Evolutionary conservation across 1,284 basidiomycete species (phyloP).

Genomic region (Ceratobasidium sp.): DNA sequence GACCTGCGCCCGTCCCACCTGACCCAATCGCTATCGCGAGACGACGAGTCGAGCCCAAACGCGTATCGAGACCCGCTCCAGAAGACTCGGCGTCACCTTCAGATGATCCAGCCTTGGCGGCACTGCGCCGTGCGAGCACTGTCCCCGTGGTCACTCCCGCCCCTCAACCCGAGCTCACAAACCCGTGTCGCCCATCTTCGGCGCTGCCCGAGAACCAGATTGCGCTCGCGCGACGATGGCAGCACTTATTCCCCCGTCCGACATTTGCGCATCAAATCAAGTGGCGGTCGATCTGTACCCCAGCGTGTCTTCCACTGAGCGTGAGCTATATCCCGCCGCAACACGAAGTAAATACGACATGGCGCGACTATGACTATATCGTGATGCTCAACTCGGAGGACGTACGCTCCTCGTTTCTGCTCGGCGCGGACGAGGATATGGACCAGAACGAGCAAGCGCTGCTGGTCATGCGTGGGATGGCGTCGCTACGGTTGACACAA

Average conservation of each 20-base stretch:
- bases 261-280: constrained; percentile 90
- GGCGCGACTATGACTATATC: constrained; percentile 83
- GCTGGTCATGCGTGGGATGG: constrained; percentile 93
- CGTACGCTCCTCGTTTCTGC: constrained; percentile 78
- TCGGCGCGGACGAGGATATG: constrained; percentile 56
- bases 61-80: constrained; percentile 16
- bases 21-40: constrained; percentile 68
- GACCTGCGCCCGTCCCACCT: constrained; percentile 52
- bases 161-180: constrained; percentile 52
- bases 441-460: constrained; percentile 78
- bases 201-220: constrained; percentile 69
- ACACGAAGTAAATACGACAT: constrained; percentile 79
- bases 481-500: constrained; percentile 89
- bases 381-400: constrained; percentile 81
- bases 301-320: constrained; percentile 90
- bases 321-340: constrained; percentile 88
- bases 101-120: constrained; percentile 34
- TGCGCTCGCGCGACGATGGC: constrained; percentile 85
- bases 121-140: constrained; percentile 23
- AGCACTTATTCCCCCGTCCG: constrained; percentile 84
- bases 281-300: constrained; percentile 88
- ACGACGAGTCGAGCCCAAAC: constrained; percentile 35
- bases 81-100: constrained; percentile 36
- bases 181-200: constrained; percentile 71
- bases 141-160: constrained; percentile 37